Evolutionary conservation across 192 early-diverging fungal species (phyloP), one percentile per base, ranked within the genome.

Genomic region (Gryganskiella cystojenkinii): DNA sequence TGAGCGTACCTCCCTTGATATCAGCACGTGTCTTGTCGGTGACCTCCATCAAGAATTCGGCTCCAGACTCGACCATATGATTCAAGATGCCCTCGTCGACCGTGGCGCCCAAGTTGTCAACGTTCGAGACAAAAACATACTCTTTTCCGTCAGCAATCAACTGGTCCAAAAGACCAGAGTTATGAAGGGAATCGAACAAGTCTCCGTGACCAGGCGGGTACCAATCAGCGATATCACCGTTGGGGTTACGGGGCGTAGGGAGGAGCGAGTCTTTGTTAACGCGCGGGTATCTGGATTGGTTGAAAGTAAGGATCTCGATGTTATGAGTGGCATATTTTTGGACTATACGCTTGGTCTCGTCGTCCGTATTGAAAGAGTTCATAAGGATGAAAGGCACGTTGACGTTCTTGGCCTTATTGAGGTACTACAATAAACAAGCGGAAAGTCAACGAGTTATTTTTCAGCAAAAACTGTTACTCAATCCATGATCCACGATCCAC

Each of bases 351-450:
- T 90, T 86, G 51, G 97, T 99, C 74, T 99, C 97, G 27, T 92
- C 91, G 81, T 99, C 96, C 3, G 97, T 99, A 83, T 99, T 99
- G 89, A 99, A 98, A 25, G 97, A 99, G 88, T 99, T 99, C 97
- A 99, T 99, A 56, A 98, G 87, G 61, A 99, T 96, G 71, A 98
- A 90, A 7, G 97, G 97, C 20, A 99, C 96, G 47, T 91, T 87
- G 64, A 96, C 95, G 55, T 91, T 86, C 74, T 96, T 87, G n/a
- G 87, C 82, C 47, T 87, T 87, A 88, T 99, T 99, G 52, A 98
- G 84, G 67, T 96, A 94, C 92, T 92, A 60, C 13, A 9, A 40
- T 40, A 40, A 40, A 40, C 7, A 40, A 5, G 37, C 37, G 13
- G 37, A 13, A 40, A 40, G 37, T 5, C 7, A 40, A 40, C 37